These are phyloP conservation scores for Saccharomycopsis guyanensis DNA, from an alignment of 805 yeast genomes.

Conservation along the genomic window DNA sequence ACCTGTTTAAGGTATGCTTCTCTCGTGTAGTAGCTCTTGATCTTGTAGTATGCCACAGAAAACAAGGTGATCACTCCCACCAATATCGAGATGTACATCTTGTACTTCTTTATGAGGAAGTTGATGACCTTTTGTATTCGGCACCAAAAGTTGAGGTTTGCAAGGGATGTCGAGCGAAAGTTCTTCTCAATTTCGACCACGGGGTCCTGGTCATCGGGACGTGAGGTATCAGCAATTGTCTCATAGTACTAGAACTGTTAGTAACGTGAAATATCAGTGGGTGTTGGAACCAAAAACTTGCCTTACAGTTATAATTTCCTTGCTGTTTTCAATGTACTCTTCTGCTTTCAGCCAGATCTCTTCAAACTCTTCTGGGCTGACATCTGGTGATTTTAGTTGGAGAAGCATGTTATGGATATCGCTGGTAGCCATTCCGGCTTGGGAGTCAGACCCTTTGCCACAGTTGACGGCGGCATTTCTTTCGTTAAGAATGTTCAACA, in stretches of 20 bases:
- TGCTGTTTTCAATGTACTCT: constrained; percentile 52
- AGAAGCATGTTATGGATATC: constrained; percentile 48
- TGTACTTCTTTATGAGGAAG: constrained; percentile 29
- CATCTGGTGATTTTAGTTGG: constrained; percentile 32
- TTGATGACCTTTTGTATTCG: constrained; percentile 45
- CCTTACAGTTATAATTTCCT: constrained; percentile 65
- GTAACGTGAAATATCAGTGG: neutral
- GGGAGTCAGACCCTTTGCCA: constrained; percentile 43
- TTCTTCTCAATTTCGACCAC: constrained; percentile 29
- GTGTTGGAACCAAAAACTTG: constrained; percentile 38
- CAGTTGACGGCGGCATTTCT: constrained; percentile 60
- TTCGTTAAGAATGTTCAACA: constrained; percentile 56
- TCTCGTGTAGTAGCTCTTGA: constrained; percentile 32
- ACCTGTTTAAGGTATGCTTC: constrained; percentile 38
- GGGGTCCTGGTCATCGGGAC: constrained; percentile 13
- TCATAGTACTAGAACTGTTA: constrained; percentile 12
- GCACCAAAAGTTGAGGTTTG: constrained; percentile 51
- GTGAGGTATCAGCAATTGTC: constrained; percentile 11
- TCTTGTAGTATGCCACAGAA: constrained; percentile 29
- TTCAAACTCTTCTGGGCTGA: constrained; percentile 58
- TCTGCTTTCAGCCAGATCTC: constrained; percentile 66
- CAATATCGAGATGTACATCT: constrained; percentile 20
- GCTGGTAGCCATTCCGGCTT: constrained; percentile 42
- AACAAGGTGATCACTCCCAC: constrained; percentile 20
- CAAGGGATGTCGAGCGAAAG: constrained; percentile 68